A percentile compares a stretch with the other conserved stretches of the same genome.
Conservation (phyloP, 768 basidiomycete genomes). For the Boletus eberwhitei region DNA sequence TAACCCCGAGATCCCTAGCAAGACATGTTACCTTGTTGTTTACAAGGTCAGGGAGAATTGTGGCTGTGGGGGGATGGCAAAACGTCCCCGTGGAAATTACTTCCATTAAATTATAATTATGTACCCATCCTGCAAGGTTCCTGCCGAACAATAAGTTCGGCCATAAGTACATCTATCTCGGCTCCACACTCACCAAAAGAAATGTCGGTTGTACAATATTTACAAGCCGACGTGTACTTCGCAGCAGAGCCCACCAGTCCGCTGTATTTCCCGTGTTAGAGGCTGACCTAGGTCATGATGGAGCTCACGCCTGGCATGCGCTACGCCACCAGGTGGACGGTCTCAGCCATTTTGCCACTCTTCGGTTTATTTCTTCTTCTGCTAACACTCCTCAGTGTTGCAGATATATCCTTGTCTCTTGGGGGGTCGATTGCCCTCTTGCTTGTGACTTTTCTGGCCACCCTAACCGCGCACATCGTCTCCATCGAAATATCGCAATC, state of each 20-base stretch:
- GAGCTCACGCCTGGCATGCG: constrained; percentile 24
- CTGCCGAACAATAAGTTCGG: too few species aligned
- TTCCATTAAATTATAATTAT: too few species aligned
- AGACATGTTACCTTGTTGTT: too few species aligned
- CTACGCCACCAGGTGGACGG: constrained; percentile 13
- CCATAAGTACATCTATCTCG: too few species aligned
- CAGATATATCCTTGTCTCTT: constrained; percentile 11
- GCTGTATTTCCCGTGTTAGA: not conserved
- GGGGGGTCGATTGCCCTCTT: constrained; percentile 5
- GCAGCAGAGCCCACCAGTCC: not conserved
- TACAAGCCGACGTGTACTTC: too few species aligned
- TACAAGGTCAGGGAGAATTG: too few species aligned
- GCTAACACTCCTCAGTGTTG: constrained; percentile 4
- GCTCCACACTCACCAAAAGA: too few species aligned
- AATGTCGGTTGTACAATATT: too few species aligned
- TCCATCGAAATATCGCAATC: constrained; percentile 5
- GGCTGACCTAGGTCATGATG: constrained; percentile 1
- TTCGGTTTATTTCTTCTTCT: constrained; percentile 12
- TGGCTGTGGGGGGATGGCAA: too few species aligned
- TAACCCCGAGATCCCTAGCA: too few species aligned
- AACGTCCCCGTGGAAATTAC: too few species aligned
- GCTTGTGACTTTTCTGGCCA: not conserved
- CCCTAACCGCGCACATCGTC: not conserved
- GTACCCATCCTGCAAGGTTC: too few species aligned
- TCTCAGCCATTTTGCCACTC: constrained; percentile 15